A percentile compares a stretch with the other conserved stretches of the same genome.
Conservation (phyloP, 345 rosid genomes). For the Lepidium didymum region DNA sequence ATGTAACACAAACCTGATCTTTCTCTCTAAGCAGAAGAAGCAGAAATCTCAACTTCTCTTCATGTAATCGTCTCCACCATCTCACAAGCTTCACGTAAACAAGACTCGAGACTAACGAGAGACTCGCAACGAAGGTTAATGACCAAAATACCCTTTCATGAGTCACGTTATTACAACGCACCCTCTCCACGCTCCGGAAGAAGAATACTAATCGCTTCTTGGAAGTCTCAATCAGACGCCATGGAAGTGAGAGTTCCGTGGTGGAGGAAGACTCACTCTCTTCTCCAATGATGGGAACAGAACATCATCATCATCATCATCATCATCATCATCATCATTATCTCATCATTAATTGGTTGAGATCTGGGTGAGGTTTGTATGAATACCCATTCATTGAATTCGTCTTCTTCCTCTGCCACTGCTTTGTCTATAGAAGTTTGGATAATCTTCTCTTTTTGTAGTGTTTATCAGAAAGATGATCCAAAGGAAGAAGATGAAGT, state of each 20-base stretch:
- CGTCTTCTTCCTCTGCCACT: conserved; percentile 27
- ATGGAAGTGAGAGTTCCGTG: neutral
- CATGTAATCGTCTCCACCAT: conserved; percentile 26
- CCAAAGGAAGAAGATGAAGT: too few relatives aligned
- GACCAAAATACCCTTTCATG: conserved; percentile 21
- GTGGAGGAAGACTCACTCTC: conserved; percentile 6
- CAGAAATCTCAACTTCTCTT: conserved; percentile 20
- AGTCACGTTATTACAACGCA: neutral
- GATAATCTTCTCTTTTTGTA: conserved; percentile 4
- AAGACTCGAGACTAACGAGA: conserved; percentile 11
- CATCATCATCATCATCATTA: neutral
- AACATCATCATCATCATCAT: neutral
- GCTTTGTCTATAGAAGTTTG: neutral
- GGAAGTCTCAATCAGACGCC: conserved; percentile 11
- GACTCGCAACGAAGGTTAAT: neutral
- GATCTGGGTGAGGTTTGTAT: conserved; percentile 16
- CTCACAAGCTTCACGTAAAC: conserved; percentile 19
- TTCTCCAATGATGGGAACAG: neutral
- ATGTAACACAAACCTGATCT: conserved; percentile 26
- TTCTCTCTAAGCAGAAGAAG: conserved; percentile 20
- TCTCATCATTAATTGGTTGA: neutral
- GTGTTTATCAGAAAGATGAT: neutral
- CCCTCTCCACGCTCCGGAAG: neutral
- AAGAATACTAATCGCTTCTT: conserved; percentile 3
- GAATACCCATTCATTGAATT: conserved; percentile 26